Evolutionary conservation across 257 asterid species (phyloP).

Genomic region (Sherardia arvensis): DNA sequence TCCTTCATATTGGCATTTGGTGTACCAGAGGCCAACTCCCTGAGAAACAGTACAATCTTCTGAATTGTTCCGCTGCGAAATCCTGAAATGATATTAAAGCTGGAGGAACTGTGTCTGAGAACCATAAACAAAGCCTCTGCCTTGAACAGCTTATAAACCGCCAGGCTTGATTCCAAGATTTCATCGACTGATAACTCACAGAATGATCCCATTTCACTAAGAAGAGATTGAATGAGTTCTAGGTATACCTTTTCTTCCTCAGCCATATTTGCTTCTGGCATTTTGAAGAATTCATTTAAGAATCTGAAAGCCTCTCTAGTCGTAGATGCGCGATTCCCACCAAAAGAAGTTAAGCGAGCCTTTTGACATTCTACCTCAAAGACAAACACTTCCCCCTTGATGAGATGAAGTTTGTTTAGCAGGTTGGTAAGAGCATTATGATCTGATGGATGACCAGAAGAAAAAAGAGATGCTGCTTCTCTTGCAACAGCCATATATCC

Average conservation of each 20-base stretch:
- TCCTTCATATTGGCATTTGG: neutral
- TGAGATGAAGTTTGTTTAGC: neutral
- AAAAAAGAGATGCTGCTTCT: neutral
- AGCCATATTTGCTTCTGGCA: too few species aligned
- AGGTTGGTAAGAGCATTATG: neutral
- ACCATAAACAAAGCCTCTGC: neutral
- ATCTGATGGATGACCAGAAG: neutral
- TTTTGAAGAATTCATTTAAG: neutral
- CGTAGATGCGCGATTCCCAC: neutral
- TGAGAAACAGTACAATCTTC: neutral
- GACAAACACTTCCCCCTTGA: slow-evolving; percentile 1
- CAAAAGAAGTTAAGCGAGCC: neutral
- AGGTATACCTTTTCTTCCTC: too few species aligned
- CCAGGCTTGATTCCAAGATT: neutral
- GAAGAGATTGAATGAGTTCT: neutral
- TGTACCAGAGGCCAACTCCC: neutral
- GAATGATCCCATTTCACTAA: neutral
- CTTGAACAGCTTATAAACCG: neutral
- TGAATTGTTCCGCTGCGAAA: neutral
- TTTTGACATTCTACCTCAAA: neutral
- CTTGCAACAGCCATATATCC: neutral
- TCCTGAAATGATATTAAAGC: neutral
- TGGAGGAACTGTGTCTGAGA: neutral
- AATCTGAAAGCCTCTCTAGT: neutral
- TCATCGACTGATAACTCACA: too few species aligned